phyloP scores from a whole-genome alignment of 306 rosid species.

The Acacia confusa region DNA sequence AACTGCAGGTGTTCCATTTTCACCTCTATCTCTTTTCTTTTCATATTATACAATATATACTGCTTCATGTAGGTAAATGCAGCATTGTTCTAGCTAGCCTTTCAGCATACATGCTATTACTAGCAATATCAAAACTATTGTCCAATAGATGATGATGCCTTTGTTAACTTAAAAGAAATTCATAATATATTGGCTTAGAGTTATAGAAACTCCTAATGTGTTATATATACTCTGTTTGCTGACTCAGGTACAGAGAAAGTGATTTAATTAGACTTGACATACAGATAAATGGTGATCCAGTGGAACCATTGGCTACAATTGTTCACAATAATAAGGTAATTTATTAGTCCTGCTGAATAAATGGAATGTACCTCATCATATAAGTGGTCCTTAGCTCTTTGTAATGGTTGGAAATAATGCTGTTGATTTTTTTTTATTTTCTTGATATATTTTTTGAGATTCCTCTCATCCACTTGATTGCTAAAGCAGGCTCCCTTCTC shows the following conservation, averaged over 20 bases:
- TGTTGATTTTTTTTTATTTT: not conserved
- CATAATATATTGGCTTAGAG: not conserved
- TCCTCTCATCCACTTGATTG: not conserved
- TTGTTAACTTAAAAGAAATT: not conserved
- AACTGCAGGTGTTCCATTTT: slow-evolving; percentile 24
- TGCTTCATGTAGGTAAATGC: not conserved
- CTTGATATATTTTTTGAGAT: not conserved
- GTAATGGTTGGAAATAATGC: no score
- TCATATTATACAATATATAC: not conserved
- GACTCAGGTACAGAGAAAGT: slow-evolving; percentile 69
- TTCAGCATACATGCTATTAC: not conserved
- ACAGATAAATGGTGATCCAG: slow-evolving; percentile 76
- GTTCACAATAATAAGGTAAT: slow-evolving; percentile 85
- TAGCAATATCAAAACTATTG: not conserved
- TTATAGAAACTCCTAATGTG: not conserved
- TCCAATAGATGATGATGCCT: not conserved
- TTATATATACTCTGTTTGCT: slow-evolving; percentile 13
- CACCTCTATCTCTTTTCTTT: not conserved
- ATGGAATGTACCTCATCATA: not conserved
- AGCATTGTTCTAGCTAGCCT: not conserved
- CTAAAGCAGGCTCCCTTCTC: not conserved
- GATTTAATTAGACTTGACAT: slow-evolving; percentile 84
- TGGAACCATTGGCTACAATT: slow-evolving; percentile 87
- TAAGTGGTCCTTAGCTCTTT: not conserved
- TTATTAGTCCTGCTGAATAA: not conserved